phyloP scores from a whole-genome alignment of 1,284 basidiomycete genomes.

The Naganishia albida region DNA sequence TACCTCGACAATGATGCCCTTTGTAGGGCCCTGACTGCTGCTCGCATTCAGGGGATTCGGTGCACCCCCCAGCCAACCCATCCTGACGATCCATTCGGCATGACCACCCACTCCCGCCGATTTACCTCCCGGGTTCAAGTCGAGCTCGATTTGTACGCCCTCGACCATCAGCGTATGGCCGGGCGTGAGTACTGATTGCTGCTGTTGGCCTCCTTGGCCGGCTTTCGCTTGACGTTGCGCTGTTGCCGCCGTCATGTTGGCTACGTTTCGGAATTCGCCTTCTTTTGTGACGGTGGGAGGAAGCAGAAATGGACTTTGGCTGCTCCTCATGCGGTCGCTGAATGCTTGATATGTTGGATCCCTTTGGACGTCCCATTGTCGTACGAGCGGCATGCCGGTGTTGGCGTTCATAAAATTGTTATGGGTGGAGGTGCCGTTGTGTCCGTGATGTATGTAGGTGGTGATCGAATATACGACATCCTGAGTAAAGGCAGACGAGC shows the following conservation, averaged over 20 bases:
- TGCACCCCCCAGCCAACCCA: slow-evolving; percentile 21
- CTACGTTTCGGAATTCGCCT: slow-evolving; percentile 26
- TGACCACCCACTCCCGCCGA: slow-evolving; percentile 6
- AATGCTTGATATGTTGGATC: slow-evolving; percentile 20
- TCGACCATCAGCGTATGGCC: slow-evolving; percentile 17
- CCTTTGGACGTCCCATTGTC: slow-evolving; percentile 10
- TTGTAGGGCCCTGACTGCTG: slow-evolving; percentile 1
- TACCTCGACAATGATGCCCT: slow-evolving; percentile 23
- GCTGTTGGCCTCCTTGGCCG: not conserved
- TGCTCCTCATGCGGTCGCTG: slow-evolving; percentile 20
- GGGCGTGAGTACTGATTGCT: slow-evolving; percentile 14
- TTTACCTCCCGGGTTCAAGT: slow-evolving; percentile 17
- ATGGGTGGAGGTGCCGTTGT: not conserved
- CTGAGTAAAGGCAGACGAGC: not conserved
- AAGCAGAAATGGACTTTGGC: slow-evolving; percentile 15
- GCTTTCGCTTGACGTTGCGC: slow-evolving; percentile 2
- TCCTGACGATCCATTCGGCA: slow-evolving; percentile 19
- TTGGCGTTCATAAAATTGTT: not conserved
- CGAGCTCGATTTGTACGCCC: slow-evolving; percentile 19
- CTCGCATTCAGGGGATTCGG: slow-evolving; percentile 11
- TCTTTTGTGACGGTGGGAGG: slow-evolving; percentile 15
- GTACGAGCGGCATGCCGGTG: not conserved
- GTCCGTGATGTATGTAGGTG: not conserved
- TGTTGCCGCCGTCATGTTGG: slow-evolving; percentile 22
- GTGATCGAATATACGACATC: slow-evolving; percentile 27